Base-by-base conservation (phyloP, 2,329 filamentous ascomycete species). In the Alternaria incomplexa region DNA sequence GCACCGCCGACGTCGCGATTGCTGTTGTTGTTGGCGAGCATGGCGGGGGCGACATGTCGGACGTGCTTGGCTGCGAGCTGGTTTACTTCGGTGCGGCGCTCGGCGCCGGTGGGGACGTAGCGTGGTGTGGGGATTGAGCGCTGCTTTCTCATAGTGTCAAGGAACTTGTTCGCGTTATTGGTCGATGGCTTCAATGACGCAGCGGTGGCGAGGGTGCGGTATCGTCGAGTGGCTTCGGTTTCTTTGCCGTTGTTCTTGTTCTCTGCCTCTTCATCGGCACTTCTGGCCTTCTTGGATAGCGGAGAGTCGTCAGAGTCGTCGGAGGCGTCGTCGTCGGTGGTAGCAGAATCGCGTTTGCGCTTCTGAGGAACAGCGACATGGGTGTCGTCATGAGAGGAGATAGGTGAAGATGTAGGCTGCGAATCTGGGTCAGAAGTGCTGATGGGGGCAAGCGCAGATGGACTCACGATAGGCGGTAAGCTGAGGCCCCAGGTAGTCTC, bases 401-500 rank as follows among this genome's bases (percentile, higher is more conserved):
- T 25, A 0, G 44, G 44, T 13, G 23, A 26, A 11, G 13, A 25
- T 4, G 5, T 12, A 20, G 47, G 47, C 47, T 50, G 15, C 10
- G n/a, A 10, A 30, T 0, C 2, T 28, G 1, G 3, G 6, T 50
- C 15, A 20, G 47, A 22, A 9, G 26, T 15, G 1, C 0, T 50
- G 17, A 9, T 3, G 13, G 0, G 2, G 15, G 47, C n/a, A 6
- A n/a, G 25, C n/a, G 4, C 6, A 6, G n/a, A 9, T n/a, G 0
- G 32, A 50, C 26, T 22, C 28, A 50, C 47, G 3, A 50, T 15
- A 6, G 26, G n/a, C 12, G 17, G 47, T 13, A 30, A 13, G n/a
- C 6, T 8, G 6, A 50, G 47, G 26, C 26, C 47, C 10, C n/a
- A n/a, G 13, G 26, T 50, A 30, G 26, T 50, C 25, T 50, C 25